Evolutionary conservation across 352 stramenopile species (phyloP).

Genomic region (Thalassiosira gravida): DNA sequence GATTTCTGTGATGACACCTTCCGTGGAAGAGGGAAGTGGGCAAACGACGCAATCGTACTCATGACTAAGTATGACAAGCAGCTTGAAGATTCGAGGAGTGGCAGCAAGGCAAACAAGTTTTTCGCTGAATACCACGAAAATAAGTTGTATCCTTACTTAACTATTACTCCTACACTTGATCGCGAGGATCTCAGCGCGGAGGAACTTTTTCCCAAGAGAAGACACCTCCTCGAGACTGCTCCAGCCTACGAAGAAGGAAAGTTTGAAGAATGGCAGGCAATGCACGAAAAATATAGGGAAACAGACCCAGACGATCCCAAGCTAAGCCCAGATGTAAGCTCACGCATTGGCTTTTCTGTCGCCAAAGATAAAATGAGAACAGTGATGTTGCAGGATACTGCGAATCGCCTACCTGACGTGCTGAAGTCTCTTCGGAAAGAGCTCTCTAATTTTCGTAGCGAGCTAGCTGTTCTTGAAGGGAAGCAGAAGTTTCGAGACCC

Average conservation of each 20-base stretch:
- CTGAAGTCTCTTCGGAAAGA: slow-evolving; percentile 58
- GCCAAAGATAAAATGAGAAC: slow-evolving; percentile 72
- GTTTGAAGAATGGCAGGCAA: slow-evolving; percentile 62
- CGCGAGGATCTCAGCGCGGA: slow-evolving; percentile 67
- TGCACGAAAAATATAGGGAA: slow-evolving; percentile 52
- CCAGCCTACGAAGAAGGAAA: slow-evolving; percentile 56
- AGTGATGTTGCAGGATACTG: slow-evolving; percentile 77
- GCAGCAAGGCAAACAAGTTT: slow-evolving; percentile 78
- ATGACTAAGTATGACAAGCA: slow-evolving; percentile 86
- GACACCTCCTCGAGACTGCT: slow-evolving; percentile 56
- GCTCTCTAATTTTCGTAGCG: slow-evolving; percentile 35
- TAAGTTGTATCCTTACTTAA: slow-evolving; percentile 64
- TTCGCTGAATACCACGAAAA: slow-evolving; percentile 76
- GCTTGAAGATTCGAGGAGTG: slow-evolving; percentile 65
- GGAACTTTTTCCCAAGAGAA: slow-evolving; percentile 56
- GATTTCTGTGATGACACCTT: slow-evolving; percentile 79
- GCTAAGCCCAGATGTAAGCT: slow-evolving; percentile 31
- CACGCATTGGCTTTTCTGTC: slow-evolving; percentile 59
- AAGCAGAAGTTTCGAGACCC: slow-evolving; percentile 66
- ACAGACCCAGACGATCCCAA: slow-evolving; percentile 51
- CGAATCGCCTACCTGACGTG: slow-evolving; percentile 73
- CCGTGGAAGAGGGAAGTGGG: slow-evolving; percentile 63
- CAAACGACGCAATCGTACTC: slow-evolving; percentile 67
- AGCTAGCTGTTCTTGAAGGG: slow-evolving; percentile 54
- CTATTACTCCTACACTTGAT: slow-evolving; percentile 75